Percentiles rank a stretch among this genome's conserved stretches.
These are phyloP conservation scores for Penicillium bovifimosum DNA, from an alignment of 495 filamentous ascomycete genomes.

Conservation along the genomic window DNA sequence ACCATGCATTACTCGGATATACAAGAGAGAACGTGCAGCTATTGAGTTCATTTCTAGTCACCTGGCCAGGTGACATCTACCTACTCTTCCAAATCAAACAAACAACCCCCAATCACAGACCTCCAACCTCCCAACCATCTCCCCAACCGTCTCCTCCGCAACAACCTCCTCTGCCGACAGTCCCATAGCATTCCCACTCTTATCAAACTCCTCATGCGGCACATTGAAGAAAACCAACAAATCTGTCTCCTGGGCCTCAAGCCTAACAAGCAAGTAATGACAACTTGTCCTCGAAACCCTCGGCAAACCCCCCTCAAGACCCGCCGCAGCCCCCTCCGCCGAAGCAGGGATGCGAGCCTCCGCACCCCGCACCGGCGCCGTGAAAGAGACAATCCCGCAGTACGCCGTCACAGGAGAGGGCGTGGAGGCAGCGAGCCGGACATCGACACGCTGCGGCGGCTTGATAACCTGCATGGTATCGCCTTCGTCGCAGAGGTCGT, in stretches of 20 bases:
- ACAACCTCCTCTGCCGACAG: conserved; percentile 56
- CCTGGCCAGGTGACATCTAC: too few relatives aligned
- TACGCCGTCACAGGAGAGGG: conserved; percentile 22
- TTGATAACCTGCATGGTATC: conserved; percentile 54
- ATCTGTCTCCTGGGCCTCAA: conserved; percentile 73
- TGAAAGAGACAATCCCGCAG: conserved; percentile 29
- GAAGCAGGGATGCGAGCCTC: conserved; percentile 4
- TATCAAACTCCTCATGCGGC: conserved; percentile 66
- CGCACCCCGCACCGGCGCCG: conserved; percentile 16
- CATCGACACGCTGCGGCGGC: conserved; percentile 22
- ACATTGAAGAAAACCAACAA: conserved; percentile 87
- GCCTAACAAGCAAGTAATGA: conserved; percentile 55
- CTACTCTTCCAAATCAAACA: too few relatives aligned
- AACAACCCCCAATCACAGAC: conserved; percentile 83
- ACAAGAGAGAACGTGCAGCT: neutral
- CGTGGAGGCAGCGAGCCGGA: conserved; percentile 28
- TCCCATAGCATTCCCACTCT: conserved; percentile 29
- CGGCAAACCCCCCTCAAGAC: neutral
- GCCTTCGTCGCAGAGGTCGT: conserved; percentile 63
- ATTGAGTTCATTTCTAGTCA: neutral
- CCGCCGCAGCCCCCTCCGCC: conserved; percentile 2
- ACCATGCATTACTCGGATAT: neutral
- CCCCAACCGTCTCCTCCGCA: conserved; percentile 54
- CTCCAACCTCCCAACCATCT: conserved; percentile 64
- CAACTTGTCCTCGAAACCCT: conserved; percentile 22